Base-by-base conservation (phyloP, 164 flowering plant species). In the Tetracentron sinense region DNA sequence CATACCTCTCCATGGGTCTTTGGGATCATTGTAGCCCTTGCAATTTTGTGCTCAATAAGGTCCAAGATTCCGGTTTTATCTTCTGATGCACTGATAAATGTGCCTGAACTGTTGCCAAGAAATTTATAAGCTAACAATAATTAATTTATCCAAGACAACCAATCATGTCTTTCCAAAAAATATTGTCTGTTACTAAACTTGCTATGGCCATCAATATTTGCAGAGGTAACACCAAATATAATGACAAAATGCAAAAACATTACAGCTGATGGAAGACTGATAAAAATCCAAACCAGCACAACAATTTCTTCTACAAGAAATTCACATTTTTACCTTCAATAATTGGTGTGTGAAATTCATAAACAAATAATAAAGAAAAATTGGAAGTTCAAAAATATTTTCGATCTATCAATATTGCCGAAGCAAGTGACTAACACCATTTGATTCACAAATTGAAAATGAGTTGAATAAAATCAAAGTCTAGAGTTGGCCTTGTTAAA, bases 11-110 rank as follows among this genome's bases (percentile, higher is more conserved):
- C 96, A 76, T 87, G 86, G 15, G 22, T 67, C 75, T 70, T 75
- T n/a, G 99, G 97, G 74, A 89, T 64, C 90, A 84, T 82, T 22
- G 96, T 89, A 52, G 70, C 97, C 71, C 72, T 84, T 46, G 96
- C 95, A 70, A 94, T 89, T 71, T 89, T 94, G 60, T 78, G 74
- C 81, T 94, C 99, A 71, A 94, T 80, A 8, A 61, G 35, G 65
- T 73, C 82, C 80, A 94, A 70, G 59, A 64, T 61, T 69, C 99
- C 99, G 52, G 87, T 70, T 76, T 88, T 74, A 69, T 94, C 99
- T 74, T 88, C 92, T 35, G 77, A 77, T 60, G 90, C 83, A 72
- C 87, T 77, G 38, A 94, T 69, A 71, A 94, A 94, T 81, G 79
- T 77, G 44, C 99, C 99, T 70, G 90, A 88, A 72, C 99, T 94